These are phyloP conservation scores for Kondoa subrosea DNA, from an alignment of 768 basidiomycete genomes.

Conservation along the genomic window DNA sequence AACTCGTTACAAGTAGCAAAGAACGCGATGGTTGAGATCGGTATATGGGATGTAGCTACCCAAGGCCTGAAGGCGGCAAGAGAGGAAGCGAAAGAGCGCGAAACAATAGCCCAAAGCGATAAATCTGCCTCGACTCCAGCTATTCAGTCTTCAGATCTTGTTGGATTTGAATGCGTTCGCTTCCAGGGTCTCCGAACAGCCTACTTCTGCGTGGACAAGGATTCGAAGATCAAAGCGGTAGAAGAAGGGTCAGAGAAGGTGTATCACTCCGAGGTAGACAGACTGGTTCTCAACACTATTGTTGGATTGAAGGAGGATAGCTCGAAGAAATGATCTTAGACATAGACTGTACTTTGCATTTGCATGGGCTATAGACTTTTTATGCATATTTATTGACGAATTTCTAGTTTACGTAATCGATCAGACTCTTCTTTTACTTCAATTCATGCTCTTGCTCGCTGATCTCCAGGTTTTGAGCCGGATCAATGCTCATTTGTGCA, in stretches of 20 bases:
- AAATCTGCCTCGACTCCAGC: conserved; percentile 27
- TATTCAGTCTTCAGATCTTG: conserved; percentile 40
- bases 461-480: not conserved
- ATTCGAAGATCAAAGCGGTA: conserved; percentile 44
- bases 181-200: conserved; percentile 94
- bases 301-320: conserved; percentile 76
- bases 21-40: conserved; percentile 69
- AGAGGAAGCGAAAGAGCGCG: conserved; percentile 42
- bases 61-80: conserved; percentile 48
- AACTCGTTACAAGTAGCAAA: conserved; percentile 62
- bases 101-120: conserved; percentile 43
- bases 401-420: too few relatives aligned
- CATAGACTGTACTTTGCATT: too few relatives aligned
- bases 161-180: conserved; percentile 78
- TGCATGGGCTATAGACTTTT: too few relatives aligned
- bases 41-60: conserved; percentile 71
- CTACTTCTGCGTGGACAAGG: conserved; percentile 85
- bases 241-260: conserved; percentile 39
- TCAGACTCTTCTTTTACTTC: too few relatives aligned
- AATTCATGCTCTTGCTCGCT: not conserved
- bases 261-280: conserved; percentile 49
- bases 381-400: too few relatives aligned
- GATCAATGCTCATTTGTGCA: not conserved
- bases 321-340: too few relatives aligned
- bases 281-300: conserved; percentile 71